phyloP scores from a whole-genome alignment of 495 filamentous ascomycete species.

The Tuber microsphaerosporum region DNA sequence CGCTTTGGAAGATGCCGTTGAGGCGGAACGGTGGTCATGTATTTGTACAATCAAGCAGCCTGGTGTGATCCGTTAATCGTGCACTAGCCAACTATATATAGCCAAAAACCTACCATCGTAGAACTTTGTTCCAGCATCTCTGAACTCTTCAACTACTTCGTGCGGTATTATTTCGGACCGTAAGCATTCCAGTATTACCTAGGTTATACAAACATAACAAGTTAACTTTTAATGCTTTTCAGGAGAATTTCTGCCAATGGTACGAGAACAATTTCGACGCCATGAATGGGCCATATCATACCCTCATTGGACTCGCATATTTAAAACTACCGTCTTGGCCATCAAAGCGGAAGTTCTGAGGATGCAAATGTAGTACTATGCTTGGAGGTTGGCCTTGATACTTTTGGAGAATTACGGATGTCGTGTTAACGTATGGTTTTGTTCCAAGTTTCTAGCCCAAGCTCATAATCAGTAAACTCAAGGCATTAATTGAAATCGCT shows the following conservation, averaged over 20 bases:
- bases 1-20: conserved; percentile 51
- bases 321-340: conserved; percentile 84
- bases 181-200: conserved; percentile 54
- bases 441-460: conserved; percentile 30
- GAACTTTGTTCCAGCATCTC: conserved; percentile 62
- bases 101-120: conserved; percentile 63
- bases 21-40: conserved; percentile 68
- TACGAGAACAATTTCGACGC: background rate
- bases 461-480: background rate
- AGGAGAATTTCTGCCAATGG: background rate
- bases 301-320: conserved; percentile 83
- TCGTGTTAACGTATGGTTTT: conserved; percentile 50
- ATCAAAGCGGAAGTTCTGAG: conserved; percentile 83
- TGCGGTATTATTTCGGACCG: conserved; percentile 60
- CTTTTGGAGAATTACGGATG: conserved; percentile 73
- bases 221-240: background rate
- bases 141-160: conserved; percentile 64
- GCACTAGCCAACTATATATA: background rate
- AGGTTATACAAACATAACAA: conserved; percentile 12
- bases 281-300: conserved; percentile 41
- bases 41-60: conserved; percentile 89
- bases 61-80: conserved; percentile 37
- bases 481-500: background rate
- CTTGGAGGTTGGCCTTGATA: conserved; percentile 69
- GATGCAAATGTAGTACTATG: conserved; percentile 75